A percentile compares a stretch with the other conserved stretches of the same genome.
Conservation (phyloP, 441 rosid species). For the Erysimum pusillum region DNA sequence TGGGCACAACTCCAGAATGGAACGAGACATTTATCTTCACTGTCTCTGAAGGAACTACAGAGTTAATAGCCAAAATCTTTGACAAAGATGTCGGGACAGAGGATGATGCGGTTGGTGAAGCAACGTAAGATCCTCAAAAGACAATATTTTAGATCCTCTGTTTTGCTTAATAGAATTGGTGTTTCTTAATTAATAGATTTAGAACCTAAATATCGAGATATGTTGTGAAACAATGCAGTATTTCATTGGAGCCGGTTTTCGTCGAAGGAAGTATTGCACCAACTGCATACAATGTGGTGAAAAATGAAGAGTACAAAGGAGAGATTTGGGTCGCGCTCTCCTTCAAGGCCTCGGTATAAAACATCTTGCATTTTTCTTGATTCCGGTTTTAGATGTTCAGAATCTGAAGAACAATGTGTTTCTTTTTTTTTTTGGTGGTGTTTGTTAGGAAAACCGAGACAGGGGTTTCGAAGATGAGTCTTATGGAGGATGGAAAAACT, state of each 20-base stretch:
- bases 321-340: conserved; percentile 65
- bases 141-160: background rate
- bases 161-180: background rate
- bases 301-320: conserved; percentile 62
- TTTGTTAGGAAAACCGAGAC: conserved; percentile 45
- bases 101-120: conserved; percentile 77
- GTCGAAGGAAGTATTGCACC: conserved; percentile 59
- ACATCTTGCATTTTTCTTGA: conserved; percentile 23
- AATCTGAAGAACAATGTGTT: conserved; percentile 17
- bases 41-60: conserved; percentile 58
- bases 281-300: conserved; percentile 61
- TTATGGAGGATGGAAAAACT: conserved; percentile 65
- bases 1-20: conserved; percentile 76
- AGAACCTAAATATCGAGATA: background rate
- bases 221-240: conserved; percentile 45
- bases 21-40: conserved; percentile 80
- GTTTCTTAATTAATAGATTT: background rate
- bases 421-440: background rate
- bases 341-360: conserved; percentile 63
- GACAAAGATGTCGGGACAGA: conserved; percentile 58
- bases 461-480: conserved; percentile 46
- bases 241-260: conserved; percentile 63
- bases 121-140: conserved; percentile 51
- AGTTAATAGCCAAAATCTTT: conserved; percentile 61
- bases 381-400: background rate